These are phyloP conservation scores for Graphilbum fragrans DNA, from an alignment of 2,329 filamentous ascomycete species.

Conservation along the genomic window DNA sequence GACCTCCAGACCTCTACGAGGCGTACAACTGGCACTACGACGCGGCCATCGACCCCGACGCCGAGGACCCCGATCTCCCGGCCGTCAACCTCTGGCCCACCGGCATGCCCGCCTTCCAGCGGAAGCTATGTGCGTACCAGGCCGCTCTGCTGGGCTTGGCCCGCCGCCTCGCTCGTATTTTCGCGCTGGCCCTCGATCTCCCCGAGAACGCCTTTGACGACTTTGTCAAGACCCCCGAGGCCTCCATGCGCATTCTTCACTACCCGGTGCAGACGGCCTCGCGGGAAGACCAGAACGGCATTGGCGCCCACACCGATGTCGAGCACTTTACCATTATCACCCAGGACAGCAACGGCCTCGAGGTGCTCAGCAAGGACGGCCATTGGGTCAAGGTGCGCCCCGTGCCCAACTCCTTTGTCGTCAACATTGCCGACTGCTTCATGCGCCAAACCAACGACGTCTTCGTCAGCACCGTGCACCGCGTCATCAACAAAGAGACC, in stretches of 20 bases:
- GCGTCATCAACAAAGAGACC: constrained; percentile 6
- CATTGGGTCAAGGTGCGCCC: constrained; percentile 5
- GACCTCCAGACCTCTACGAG: constrained; percentile 17
- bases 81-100: constrained; percentile 17
- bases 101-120: constrained; percentile 21
- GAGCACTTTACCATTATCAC: constrained; percentile 10
- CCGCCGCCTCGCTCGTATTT: constrained; percentile 6
- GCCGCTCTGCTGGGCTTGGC: constrained; percentile 3
- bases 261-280: constrained; percentile 7
- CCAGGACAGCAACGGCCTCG: constrained; percentile 7
- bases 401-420: constrained; percentile 6
- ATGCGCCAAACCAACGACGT: constrained; percentile 10
- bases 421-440: constrained; percentile 11
- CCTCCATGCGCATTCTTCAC: constrained; percentile 7
- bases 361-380: constrained; percentile 8
- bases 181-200: constrained; percentile 6
- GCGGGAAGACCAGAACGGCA: constrained; percentile 8
- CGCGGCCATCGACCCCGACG: constrained; percentile 14
- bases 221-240: constrained; percentile 3
- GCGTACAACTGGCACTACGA: constrained; percentile 23
- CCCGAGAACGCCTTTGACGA: constrained; percentile 8
- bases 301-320: constrained; percentile 9
- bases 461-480: constrained; percentile 9
- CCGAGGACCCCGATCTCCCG: constrained; percentile 14
- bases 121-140: constrained; percentile 14